phyloP scores from a whole-genome alignment of 1,284 basidiomycete species.

The Sporisorium graminicola region DNA sequence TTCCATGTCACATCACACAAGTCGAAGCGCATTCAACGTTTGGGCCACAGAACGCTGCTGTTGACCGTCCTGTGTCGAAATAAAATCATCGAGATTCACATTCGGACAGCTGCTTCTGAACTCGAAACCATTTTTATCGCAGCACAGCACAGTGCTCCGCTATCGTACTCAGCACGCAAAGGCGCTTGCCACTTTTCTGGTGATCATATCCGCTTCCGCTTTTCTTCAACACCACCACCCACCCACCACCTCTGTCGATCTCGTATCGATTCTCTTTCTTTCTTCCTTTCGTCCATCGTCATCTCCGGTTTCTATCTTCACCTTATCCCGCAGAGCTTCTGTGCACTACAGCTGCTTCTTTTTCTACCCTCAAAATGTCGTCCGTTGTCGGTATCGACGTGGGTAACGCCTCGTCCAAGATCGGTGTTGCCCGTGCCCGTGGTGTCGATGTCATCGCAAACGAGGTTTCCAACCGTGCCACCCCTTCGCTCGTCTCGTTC shows the following conservation, averaged over 20 bases:
- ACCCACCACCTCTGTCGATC: constrained; percentile 2
- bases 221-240: constrained; percentile 1
- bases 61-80: no score
- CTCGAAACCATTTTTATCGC: constrained; percentile 3
- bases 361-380: constrained; percentile 42
- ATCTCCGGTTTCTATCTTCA: not conserved
- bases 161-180: no score
- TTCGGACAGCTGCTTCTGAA: no score
- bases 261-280: not conserved
- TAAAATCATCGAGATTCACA: not conserved
- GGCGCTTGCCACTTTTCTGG: constrained; percentile 8
- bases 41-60: not conserved
- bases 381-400: constrained; percentile 69
- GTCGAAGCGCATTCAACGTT: not conserved
- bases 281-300: not conserved
- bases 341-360: not conserved
- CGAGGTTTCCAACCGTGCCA: constrained; percentile 68
- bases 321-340: not conserved
- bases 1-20: not conserved
- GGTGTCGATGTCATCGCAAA: constrained; percentile 68
- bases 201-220: not conserved
- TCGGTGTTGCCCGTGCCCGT: constrained; percentile 67
- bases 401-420: constrained; percentile 65
- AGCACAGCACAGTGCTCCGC: not conserved
- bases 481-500: constrained; percentile 68